Evolutionary conservation across 345 rosid species (phyloP).

Genomic region (Erysimum cheiranthoides): DNA sequence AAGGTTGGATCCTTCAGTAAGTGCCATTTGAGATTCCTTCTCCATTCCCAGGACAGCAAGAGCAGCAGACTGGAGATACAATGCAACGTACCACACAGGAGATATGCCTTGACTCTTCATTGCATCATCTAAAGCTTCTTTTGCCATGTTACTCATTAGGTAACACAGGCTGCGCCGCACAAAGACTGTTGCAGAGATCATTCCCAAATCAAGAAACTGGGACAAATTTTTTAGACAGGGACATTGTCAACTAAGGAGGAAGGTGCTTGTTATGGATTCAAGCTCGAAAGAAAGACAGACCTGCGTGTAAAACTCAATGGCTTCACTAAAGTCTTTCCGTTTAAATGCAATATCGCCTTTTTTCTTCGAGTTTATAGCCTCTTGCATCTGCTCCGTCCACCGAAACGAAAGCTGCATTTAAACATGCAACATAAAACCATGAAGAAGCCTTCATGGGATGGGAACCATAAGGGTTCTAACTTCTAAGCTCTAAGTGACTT

Average conservation of each 20-base stretch:
- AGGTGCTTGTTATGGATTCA: constrained; percentile 24
- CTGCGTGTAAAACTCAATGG: constrained; percentile 74
- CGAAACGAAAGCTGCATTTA: constrained; percentile 76
- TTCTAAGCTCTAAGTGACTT: not conserved
- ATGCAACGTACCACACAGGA: constrained; percentile 80
- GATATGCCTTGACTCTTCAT: constrained; percentile 73
- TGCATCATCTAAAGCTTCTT: constrained; percentile 80
- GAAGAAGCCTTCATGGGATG: constrained; percentile 3
- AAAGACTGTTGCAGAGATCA: constrained; percentile 74
- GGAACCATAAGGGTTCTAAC: not conserved
- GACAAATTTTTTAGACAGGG: not conserved
- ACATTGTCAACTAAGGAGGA: constrained; percentile 24
- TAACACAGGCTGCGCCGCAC: constrained; percentile 80
- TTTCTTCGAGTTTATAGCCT: constrained; percentile 77
- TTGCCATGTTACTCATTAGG: constrained; percentile 67
- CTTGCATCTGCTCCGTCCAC: constrained; percentile 93
- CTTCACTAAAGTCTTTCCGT: constrained; percentile 68
- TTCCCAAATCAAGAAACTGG: constrained; percentile 79
- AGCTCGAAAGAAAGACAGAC: constrained; percentile 45
- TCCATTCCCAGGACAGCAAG: constrained; percentile 69
- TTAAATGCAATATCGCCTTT: constrained; percentile 83
- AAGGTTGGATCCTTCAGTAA: constrained; percentile 68
- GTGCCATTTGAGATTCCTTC: constrained; percentile 71
- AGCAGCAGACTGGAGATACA: constrained; percentile 75
- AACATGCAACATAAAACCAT: constrained; percentile 7